Evolutionary conservation across 768 basidiomycete genomes (phyloP), one percentile per base, ranked within the genome.

Genomic region (Trametes elegans): DNA sequence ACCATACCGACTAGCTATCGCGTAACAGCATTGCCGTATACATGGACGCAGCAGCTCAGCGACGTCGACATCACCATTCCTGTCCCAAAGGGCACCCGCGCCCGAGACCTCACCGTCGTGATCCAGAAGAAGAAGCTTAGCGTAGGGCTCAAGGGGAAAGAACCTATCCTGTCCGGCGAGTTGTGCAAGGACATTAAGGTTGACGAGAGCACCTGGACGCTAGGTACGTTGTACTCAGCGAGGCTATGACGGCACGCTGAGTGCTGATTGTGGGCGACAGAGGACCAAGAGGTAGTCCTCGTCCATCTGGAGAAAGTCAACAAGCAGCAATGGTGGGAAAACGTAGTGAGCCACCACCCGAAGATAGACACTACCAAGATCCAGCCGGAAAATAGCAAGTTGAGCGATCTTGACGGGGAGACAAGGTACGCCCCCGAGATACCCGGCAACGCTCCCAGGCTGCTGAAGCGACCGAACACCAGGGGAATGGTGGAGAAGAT

Each of bases 401-500:
- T 99, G 49, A 90, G 93, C 68, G 97, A 99, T 66, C 80, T 99
- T 19, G 97, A 99, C 65, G 89, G 88, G 10, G 96, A 98, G 69
- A 98, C 96, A 0, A 84, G 91, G 91, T 87, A 62, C 29, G 73
- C 58, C 10, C 38, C 35, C n/a, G 41, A 16, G 7, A 34, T 24
- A 7, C 19, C 31, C 19, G 34, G 14, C 5, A 14, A 24, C 13
- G 49, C 24, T 28, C 26, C 7, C 8, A 41, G 45, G 24, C 18
- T 19, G 3, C 18, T 14, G 18, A 26, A 32, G 31, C 26, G 7
- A 40, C 14, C 36, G 45, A 19, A 34, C 43, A 61, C 32, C 64
- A 91, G 97, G 61, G 93, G 90, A 2, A 90, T 99, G 90, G 97
- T 99, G 3, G 97, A 99, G 73, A 99, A 99, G 78, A 99, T 99